Evolutionary conservation across 2,329 filamentous ascomycete genomes (phyloP).

Genomic region (Xylariales sp.): DNA sequence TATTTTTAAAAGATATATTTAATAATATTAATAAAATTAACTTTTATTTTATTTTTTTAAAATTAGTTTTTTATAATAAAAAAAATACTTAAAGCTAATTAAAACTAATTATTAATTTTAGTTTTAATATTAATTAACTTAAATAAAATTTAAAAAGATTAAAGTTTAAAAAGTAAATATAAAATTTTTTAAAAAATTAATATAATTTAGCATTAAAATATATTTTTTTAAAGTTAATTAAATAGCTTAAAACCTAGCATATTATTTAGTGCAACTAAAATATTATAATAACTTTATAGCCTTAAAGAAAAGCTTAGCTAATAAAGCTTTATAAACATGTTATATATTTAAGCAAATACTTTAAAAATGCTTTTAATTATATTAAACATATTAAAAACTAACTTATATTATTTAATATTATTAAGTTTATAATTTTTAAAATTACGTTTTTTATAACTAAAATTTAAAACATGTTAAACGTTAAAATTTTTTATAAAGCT

Average conservation of each 20-base stretch:
- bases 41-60: not conserved
- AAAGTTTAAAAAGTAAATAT: too few species aligned
- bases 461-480: not conserved
- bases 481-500: not conserved
- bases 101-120: constrained; percentile 5
- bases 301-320: too few species aligned
- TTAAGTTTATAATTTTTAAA: not conserved
- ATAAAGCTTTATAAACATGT: too few species aligned
- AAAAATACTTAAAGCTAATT: not conserved
- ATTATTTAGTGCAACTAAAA: too few species aligned
- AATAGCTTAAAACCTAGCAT: too few species aligned
- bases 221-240: too few species aligned
- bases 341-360: too few species aligned
- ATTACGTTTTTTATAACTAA: not conserved
- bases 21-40: not conserved
- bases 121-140: not conserved
- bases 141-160: not conserved
- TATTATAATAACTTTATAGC: too few species aligned
- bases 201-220: not conserved
- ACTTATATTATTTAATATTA: not conserved
- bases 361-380: too few species aligned
- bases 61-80: not conserved
- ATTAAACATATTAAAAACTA: too few species aligned
- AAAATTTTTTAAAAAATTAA: too few species aligned
- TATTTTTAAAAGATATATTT: not conserved